Evolutionary conservation across 345 rosid genomes (phyloP), one percentile per base, ranked within the genome.

Genomic region (Eucalyptus polybractea): DNA sequence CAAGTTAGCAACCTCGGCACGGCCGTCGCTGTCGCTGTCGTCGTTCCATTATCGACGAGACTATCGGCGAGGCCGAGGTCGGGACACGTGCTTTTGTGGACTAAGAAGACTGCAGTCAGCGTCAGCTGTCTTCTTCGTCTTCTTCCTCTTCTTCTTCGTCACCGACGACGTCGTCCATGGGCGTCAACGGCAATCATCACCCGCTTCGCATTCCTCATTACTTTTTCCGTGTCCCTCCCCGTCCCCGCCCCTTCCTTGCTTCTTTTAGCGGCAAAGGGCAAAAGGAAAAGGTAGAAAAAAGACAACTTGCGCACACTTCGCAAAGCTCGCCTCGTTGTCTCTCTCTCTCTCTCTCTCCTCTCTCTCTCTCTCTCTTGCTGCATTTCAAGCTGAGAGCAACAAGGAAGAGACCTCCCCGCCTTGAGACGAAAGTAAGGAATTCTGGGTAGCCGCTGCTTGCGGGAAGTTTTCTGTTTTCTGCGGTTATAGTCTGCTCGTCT

Each of bases 381-480:
- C 83, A 51, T 53, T 87, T 81, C 85, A 88, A 56, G 90, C 92
- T 58, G 89, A 91, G 50, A 81, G 33, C 90, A 44, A 37, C 93
- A 95, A 92, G 95, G 56, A 93, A 94, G 96, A 92, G 94, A 95
- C 93, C 94, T 95, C 90, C 86, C 44, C 83, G 83, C 2, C 83
- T 76, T 76, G 83, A 33, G 49, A 86, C 81, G 29, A n/a, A 92
- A 94, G 97, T 49, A 95, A 95, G 93, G 97, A 93, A 94, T 92
- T 89, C 65, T 85, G 86, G 10, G 51, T 42, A 87, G 40, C 60
- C 27, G 5, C 83, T 2, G 47, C 2, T 76, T 37, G 47, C 15
- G 83, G 27, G 83, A 76, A 76, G 83, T 76, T 76, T 37, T 37
- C 83, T 76, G 83, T 21, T 76, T 37, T 76, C 83, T 76, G 83